Base-by-base conservation (phyloP, 139 green algal genomes). In the Asterochloris sp. region DNA sequence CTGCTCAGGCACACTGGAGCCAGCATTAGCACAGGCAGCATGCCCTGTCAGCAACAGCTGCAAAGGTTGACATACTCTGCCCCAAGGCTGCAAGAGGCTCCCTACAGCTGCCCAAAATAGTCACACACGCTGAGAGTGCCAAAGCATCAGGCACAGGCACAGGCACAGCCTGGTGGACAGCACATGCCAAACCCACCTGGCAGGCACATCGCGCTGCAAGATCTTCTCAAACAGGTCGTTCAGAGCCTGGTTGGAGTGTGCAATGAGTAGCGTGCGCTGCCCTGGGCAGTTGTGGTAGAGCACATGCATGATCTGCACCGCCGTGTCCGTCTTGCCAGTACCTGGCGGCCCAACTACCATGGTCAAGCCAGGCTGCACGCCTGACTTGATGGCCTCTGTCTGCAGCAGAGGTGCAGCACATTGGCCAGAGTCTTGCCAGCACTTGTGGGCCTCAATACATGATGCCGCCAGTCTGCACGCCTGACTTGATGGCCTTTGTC, bases 271-370 rank as follows among this genome's bases (percentile, higher is more conserved):
- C 60, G 93, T 98, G 68, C 95, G 93, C 89, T 99, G 93, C 0
- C 76, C 86, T 0, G 96, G 96, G 88, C 89, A 96, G 89, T 98
- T 99, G 91, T 96, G 90, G 88, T 98, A 98, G 64, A 99, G 89
- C 80, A 98, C 88, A 78, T 95, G 86, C 86, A 98, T 91, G 81
- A 98, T 96, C 86, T 95, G 92, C 74, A 98, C 96, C 10, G 97
- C 97, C 16, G 92, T 96, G 90, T 99, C 97, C 0, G 97, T 99
- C 87, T 99, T 99, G 76, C 97, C 97, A 0, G 97, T 99, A 23
- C 96, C 96, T 13, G 97, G 97, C 11, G 97, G 97, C 0, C 97
- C 97, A 62, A 99, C 96, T 24, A 99, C 91, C 94, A 99, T 96
- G 12, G 93, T 99, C 73, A 99, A 88, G 9, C 97, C 97, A 0